These are phyloP conservation scores for Herpotrichia juniperi DNA, from an alignment of 2,329 filamentous ascomycete species.

Conservation along the genomic window DNA sequence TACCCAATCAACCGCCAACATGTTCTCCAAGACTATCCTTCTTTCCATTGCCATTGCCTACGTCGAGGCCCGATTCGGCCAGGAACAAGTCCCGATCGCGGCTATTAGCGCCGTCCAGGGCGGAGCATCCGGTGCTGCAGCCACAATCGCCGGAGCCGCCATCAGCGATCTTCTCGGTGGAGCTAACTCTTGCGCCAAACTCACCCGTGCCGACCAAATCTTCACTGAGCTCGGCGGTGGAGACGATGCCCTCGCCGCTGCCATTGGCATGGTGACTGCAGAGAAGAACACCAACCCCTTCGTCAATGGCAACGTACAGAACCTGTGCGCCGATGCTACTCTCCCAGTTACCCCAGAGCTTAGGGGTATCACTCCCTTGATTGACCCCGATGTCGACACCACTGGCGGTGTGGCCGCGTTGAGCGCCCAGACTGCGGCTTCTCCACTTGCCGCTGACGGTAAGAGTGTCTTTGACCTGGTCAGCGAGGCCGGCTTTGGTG, in stretches of 20 bases:
- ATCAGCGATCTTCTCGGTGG: constrained; percentile 68
- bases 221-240: constrained; percentile 65
- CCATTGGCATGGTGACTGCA: constrained; percentile 67
- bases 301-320: constrained; percentile 60
- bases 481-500: constrained; percentile 65
- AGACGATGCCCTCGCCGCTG: constrained; percentile 65
- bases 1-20: constrained; percentile 22
- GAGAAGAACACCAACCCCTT: constrained; percentile 79
- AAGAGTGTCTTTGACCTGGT: constrained; percentile 70
- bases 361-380: constrained; percentile 69
- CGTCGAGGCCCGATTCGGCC: constrained; percentile 60
- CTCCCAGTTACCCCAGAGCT: constrained; percentile 67
- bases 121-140: constrained; percentile 65
- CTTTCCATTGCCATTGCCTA: constrained; percentile 40
- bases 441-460: constrained; percentile 65
- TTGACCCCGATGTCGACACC: constrained; percentile 68
- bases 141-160: constrained; percentile 67
- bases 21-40: constrained; percentile 42
- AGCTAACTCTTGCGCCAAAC: constrained; percentile 71
- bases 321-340: constrained; percentile 67
- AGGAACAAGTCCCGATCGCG: constrained; percentile 65
- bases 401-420: constrained; percentile 66
- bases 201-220: constrained; percentile 69
- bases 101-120: constrained; percentile 60
- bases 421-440: constrained; percentile 57